Evolutionary conservation across 2,329 filamentous ascomycete genomes (phyloP).

Genomic region (Nemania diffusa): DNA sequence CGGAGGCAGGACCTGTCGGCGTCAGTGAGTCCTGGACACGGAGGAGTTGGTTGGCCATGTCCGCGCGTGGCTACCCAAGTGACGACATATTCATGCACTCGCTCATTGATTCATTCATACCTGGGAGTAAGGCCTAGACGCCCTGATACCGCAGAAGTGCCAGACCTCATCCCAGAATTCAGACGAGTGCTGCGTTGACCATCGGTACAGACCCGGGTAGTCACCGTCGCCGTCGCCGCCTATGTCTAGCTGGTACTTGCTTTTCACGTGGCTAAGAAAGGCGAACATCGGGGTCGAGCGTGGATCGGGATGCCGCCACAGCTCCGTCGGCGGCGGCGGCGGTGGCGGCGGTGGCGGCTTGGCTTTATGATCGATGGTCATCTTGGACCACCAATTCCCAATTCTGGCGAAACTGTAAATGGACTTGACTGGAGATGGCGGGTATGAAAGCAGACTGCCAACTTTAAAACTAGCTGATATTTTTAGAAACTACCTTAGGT

Average conservation of each 20-base stretch:
- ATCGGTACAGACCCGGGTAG: constrained; percentile 82
- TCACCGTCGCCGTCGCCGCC: too few relatives aligned
- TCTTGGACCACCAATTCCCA: constrained; percentile 18
- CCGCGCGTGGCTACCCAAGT: background rate
- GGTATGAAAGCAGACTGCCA: too few relatives aligned
- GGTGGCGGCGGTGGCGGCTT: too few relatives aligned
- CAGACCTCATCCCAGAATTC: constrained; percentile 88
- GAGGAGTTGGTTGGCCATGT: background rate
- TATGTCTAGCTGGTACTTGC: constrained; percentile 71
- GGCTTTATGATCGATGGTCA: constrained; percentile 41
- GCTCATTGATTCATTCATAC: constrained; percentile 53
- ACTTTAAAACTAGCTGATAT: too few relatives aligned
- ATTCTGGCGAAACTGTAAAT: background rate
- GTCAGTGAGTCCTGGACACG: constrained; percentile 24
- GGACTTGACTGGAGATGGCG: background rate
- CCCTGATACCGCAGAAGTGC: constrained; percentile 81
- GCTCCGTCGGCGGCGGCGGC: constrained; percentile 61
- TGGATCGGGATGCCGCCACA: constrained; percentile 79
- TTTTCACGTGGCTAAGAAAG: constrained; percentile 76
- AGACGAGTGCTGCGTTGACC: constrained; percentile 81
- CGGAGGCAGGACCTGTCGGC: constrained; percentile 71
- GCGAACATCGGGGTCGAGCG: constrained; percentile 75
- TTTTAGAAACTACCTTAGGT: too few relatives aligned
- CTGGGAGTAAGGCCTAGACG: constrained; percentile 70
- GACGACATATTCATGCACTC: background rate